Evolutionary conservation across 305 asterid genomes (phyloP), one percentile per base, ranked within the genome.

Genomic region (Euphrasia arctica): DNA sequence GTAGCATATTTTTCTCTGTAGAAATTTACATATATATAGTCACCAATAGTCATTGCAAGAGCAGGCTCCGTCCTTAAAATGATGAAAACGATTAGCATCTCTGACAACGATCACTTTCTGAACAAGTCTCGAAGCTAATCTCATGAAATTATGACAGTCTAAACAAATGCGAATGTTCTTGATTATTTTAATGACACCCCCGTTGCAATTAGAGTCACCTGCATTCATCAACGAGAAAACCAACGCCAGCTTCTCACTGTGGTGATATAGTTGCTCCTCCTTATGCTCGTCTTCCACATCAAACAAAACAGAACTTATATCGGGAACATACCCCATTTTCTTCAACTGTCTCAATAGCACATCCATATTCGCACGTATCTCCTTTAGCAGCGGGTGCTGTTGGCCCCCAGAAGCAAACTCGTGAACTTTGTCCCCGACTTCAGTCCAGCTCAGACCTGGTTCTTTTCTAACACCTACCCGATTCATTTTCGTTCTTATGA

Each of bases 241-340:
- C 77, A 89, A 67, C 12, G 95, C 95, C 66, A 86, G 77, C 84
- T 89, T 89, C 77, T 86, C 95, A 54, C 95, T 86, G 71, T 89
- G 90, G 72, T 75, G 80, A 75, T 83, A 85, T 58, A 89, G 60
- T 59, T 85, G 93, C 82, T 89, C 97, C 82, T 85, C 95, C 61
- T 83, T 89, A 34, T 87, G 93, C 83, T 89, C 97, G 61, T 89
- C 97, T 72, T 86, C 95, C 10, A 84, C 75, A 68, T 89, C 96
- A 63, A 79, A 79, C 65, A 83, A 72, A 5, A 82, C 87, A 59
- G 75, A 68, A 62, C 69, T 69, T 25, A 85, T 86, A 63, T 80
- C 80, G 1, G 95, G 95, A 60, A 75, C 83, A 58, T 87, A 87
- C 3, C 95, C 94, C 25, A 82, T 36, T 56, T 50, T 15, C 60